A percentile compares a stretch with the other conserved stretches of the same genome.
These are phyloP conservation scores for Colletotrichum sojae DNA, from an alignment of 2,329 filamentous ascomycete genomes.

Conservation along the genomic window DNA sequence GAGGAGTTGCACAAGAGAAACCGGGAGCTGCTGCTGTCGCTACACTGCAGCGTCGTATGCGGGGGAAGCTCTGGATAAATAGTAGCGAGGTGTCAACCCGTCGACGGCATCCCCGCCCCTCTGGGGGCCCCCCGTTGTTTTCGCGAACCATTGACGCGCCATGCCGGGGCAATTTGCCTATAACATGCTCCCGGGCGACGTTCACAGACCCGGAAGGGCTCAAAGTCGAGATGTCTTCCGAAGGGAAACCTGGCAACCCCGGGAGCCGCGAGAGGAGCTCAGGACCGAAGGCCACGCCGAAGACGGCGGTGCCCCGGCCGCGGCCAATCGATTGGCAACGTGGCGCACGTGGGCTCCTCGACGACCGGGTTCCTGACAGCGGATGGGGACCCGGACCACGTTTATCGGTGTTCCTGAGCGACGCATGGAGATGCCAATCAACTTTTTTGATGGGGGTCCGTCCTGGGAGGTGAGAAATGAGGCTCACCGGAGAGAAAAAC, in stretches of 20 bases:
- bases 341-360: conserved; percentile 43
- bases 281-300: conserved; percentile 1
- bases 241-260: conserved; percentile 18
- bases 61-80: conserved; percentile 35
- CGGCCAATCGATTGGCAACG: conserved; percentile 50
- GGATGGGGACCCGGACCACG: conserved; percentile 28
- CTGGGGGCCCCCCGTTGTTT: conserved; percentile 14
- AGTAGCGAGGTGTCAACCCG: conserved; percentile 18
- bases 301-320: conserved; percentile 17
- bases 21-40: background rate
- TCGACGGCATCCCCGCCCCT: conserved; percentile 22
- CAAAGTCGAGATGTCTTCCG: conserved; percentile 32
- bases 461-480: background rate
- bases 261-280: background rate
- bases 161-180: conserved; percentile 39
- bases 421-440: conserved; percentile 14
- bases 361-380: conserved; percentile 23
- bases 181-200: conserved; percentile 2
- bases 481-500: conserved; percentile 7
- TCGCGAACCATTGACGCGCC: conserved; percentile 35
- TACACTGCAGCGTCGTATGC: conserved; percentile 31
- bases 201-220: conserved; percentile 17
- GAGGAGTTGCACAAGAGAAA: conserved; percentile 8
- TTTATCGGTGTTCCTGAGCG: conserved; percentile 24
- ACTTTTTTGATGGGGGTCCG: background rate